These are phyloP conservation scores for Schizophyllum amplum DNA, from an alignment of 1,284 basidiomycete species.

Conservation along the genomic window DNA sequence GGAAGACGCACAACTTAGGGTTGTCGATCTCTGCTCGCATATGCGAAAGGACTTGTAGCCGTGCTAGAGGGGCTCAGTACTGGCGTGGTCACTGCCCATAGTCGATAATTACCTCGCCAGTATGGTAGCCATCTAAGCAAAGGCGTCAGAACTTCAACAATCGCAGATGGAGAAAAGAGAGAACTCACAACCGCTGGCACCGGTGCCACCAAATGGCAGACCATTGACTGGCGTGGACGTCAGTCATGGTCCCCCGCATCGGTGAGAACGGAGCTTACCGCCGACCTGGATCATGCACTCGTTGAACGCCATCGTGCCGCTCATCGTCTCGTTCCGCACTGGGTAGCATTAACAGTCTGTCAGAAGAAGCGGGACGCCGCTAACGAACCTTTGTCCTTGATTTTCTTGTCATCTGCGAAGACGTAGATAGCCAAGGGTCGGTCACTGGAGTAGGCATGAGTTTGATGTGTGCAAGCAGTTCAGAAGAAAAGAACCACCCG, in stretches of 20 bases:
- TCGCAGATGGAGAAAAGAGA: background rate
- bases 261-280: conserved; percentile 27
- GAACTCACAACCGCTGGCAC: conserved; percentile 60
- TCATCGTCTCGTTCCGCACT: conserved; percentile 63
- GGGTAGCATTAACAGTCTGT: conserved; percentile 2
- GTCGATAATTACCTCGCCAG: conserved; percentile 34
- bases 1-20: conserved; percentile 45
- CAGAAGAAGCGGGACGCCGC: background rate
- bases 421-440: conserved; percentile 75
- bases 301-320: conserved; percentile 62
- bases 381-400: conserved; percentile 51
- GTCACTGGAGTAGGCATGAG: no score
- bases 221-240: conserved; percentile 37
- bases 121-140: conserved; percentile 48
- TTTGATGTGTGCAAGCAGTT: no score
- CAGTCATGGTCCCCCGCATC: background rate
- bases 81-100: background rate
- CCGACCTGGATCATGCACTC: conserved; percentile 51
- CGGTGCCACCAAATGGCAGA: conserved; percentile 69
- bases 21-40: conserved; percentile 51
- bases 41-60: conserved; percentile 67
- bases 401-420: conserved; percentile 52
- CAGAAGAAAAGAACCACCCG: conserved; percentile 32
- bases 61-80: conserved; percentile 21
- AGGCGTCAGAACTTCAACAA: background rate